phyloP scores from a whole-genome alignment of 75 land plant genomes.

The Sequoia sempervirens region DNA sequence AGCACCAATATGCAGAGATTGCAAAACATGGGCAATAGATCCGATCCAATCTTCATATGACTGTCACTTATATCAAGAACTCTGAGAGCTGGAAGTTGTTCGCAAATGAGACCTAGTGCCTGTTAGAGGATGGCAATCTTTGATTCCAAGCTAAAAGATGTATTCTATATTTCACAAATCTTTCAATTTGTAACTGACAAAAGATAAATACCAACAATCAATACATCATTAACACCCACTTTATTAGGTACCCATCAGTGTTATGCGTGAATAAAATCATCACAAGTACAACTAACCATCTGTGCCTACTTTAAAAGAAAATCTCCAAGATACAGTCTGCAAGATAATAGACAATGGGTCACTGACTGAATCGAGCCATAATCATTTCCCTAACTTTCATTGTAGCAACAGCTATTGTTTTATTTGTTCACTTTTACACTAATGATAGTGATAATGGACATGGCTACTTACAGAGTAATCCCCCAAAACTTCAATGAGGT shows the following conservation, averaged over 20 bases:
- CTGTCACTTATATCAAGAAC: slow-evolving; percentile 62
- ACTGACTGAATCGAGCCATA: neutral
- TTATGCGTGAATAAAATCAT: neutral
- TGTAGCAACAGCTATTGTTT: neutral
- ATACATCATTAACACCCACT: neutral
- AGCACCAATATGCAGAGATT: slow-evolving; percentile 65
- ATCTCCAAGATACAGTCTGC: too few relatives aligned
- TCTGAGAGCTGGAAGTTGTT: slow-evolving; percentile 54
- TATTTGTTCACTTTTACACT: neutral
- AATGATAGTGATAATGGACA: neutral
- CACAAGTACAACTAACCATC: neutral
- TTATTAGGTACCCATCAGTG: neutral
- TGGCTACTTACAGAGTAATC: neutral
- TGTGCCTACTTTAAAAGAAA: neutral
- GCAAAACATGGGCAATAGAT: slow-evolving; percentile 19
- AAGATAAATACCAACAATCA: neutral
- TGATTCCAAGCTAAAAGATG: neutral
- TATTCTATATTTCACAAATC: neutral
- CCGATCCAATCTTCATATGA: slow-evolving; percentile 15
- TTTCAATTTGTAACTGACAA: neutral
- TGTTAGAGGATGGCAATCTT: slow-evolving; percentile 22
- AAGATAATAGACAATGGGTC: neutral
- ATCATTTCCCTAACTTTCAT: neutral
- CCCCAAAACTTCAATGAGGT: neutral
- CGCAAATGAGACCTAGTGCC: slow-evolving; percentile 70